Conservation (phyloP, 1,284 basidiomycete genomes). For the Phenoliferia sp. region DNA sequence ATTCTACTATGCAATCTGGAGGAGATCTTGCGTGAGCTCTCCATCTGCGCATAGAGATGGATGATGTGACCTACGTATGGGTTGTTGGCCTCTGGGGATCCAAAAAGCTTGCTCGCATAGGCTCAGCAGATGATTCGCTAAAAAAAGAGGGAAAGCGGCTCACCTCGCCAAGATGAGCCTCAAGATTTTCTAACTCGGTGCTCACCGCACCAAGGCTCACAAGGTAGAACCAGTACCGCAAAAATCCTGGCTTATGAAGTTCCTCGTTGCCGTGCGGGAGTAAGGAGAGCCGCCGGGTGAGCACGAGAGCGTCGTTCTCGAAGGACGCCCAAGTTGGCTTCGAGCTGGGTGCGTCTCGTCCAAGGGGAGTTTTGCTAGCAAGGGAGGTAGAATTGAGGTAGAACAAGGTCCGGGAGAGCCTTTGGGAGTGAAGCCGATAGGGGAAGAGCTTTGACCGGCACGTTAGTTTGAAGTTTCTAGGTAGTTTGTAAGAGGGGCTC, state of each 20-base stretch:
- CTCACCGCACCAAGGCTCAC: not conserved
- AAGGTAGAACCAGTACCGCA: conserved; percentile 7
- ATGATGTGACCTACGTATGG: not conserved
- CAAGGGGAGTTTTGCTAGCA: conserved; percentile 38
- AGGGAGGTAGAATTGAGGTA: conserved; percentile 36
- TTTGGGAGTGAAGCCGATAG: conserved; percentile 14
- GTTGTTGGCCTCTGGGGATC: not conserved
- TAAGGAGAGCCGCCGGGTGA: conserved; percentile 34
- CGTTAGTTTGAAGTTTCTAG: not conserved
- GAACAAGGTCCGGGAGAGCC: conserved; percentile 17
- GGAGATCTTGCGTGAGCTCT: not conserved
- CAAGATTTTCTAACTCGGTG: conserved; percentile 4
- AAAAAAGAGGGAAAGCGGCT: not conserved
- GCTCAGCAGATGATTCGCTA: not conserved
- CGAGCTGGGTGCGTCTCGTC: conserved; percentile 37
- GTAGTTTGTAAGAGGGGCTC: not conserved
- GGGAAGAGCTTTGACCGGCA: conserved; percentile 4
- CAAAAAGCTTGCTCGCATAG: not conserved
- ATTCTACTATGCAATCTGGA: not conserved
- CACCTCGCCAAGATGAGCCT: conserved; percentile 1
- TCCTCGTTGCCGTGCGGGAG: conserved; percentile 13
- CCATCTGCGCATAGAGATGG: not conserved
- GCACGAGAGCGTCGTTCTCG: conserved; percentile 40
- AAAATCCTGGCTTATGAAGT: conserved; percentile 1
- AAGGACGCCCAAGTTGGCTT: conserved; percentile 29